Conservation (phyloP, 2,329 filamentous ascomycete genomes). For the Mycosphaerella sp. region DNA sequence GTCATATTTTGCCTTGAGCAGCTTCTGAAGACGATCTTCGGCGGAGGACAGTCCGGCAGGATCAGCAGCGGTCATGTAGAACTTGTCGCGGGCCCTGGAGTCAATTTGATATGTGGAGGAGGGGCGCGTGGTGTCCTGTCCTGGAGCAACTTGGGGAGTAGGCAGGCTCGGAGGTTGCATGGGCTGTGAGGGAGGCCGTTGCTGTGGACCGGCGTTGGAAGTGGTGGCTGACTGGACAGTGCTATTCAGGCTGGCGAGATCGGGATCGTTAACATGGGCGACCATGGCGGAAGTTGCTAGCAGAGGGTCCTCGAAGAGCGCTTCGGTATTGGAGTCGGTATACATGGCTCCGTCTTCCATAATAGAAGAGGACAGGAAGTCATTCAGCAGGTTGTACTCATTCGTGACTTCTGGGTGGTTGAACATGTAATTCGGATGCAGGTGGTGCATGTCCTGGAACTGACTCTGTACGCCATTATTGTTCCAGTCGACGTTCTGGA, state of each 20-base stretch:
- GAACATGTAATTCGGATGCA: conserved; percentile 93
- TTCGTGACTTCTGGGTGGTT: conserved; percentile 88
- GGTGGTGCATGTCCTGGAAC: conserved; percentile 90
- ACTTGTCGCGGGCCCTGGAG: conserved; percentile 65
- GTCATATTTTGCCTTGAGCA: conserved; percentile 92
- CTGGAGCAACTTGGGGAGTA: conserved; percentile 34
- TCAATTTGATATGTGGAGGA: conserved; percentile 59
- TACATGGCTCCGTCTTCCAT: conserved; percentile 60
- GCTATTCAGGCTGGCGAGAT: conserved; percentile 38
- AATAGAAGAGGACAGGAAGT: conserved; percentile 87
- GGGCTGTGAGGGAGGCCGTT: conserved; percentile 1
- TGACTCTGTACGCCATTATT: conserved; percentile 68
- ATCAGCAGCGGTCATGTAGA: conserved; percentile 95
- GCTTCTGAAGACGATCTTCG: conserved; percentile 89
- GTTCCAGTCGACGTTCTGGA: conserved; percentile 57
- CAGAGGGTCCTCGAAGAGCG: conserved; percentile 56
- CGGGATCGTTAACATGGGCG: conserved; percentile 39
- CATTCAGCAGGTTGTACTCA: conserved; percentile 94
- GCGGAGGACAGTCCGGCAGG: conserved; percentile 80
- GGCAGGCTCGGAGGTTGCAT: conserved; percentile 6
- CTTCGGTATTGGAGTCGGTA: conserved; percentile 40
- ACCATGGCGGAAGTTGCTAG: conserved; percentile 38
- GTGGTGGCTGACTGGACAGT: conserved; percentile 25
- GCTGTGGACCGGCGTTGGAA: neutral
- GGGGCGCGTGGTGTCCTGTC: conserved; percentile 55